Percentiles rank a stretch among this genome's conserved stretches.
Evolutionary conservation across 2,329 filamentous ascomycete species (phyloP).

Genomic region (Pyrenophora tritici-repentis): DNA sequence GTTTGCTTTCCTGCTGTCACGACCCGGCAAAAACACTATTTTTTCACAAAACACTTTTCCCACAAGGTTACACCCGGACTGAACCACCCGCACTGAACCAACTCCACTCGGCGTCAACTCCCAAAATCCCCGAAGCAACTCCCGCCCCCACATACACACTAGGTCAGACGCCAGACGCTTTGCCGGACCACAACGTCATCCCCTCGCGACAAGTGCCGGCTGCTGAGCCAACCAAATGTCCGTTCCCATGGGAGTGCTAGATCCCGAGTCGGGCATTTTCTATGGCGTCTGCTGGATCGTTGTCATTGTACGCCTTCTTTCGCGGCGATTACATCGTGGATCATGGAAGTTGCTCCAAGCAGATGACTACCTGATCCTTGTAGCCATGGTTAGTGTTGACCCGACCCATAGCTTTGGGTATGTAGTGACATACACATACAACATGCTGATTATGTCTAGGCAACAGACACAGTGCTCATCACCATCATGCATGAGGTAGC

Average conservation of each 20-base stretch:
- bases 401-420: neutral
- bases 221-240: slow-evolving; percentile 3
- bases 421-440: too few species aligned
- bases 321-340: slow-evolving; percentile 37
- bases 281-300: slow-evolving; percentile 44
- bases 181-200: slow-evolving; percentile 1
- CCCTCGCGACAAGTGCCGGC: slow-evolving; percentile 7
- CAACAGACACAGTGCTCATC: slow-evolving; percentile 42
- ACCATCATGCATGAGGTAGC: slow-evolving; percentile 41
- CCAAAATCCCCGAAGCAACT: slow-evolving; percentile 3
- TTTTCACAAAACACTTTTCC: too few species aligned
- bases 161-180: neutral
- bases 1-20: neutral
- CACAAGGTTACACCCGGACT: too few species aligned
- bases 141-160: neutral
- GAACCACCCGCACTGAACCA: too few species aligned
- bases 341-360: slow-evolving; percentile 41
- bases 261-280: slow-evolving; percentile 43
- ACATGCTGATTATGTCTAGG: slow-evolving; percentile 23
- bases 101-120: neutral
- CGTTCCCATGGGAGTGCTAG: slow-evolving; percentile 29
- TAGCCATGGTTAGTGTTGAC: slow-evolving; percentile 39
- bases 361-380: slow-evolving; percentile 45
- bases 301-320: slow-evolving; percentile 35
- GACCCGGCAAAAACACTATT: too few species aligned